Evolutionary conservation across 2,329 filamentous ascomycete genomes (phyloP).

Genomic region (Cladophialophora yegresii): DNA sequence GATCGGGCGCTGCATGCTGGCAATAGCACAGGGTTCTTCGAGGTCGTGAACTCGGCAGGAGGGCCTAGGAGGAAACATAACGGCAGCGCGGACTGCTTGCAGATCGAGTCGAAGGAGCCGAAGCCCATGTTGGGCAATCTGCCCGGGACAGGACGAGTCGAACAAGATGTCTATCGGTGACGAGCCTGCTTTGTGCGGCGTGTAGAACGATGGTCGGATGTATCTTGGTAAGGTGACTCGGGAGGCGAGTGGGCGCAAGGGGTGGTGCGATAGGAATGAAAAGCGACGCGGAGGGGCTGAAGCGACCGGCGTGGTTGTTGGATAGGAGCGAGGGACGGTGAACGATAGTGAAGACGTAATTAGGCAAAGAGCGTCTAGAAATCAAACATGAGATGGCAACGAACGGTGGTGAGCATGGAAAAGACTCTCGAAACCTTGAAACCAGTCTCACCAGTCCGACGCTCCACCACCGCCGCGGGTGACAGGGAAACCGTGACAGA

Average conservation of each 20-base stretch:
- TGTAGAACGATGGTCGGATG: not conserved
- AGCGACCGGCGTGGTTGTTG: constrained; percentile 9
- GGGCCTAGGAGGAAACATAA: constrained; percentile 83
- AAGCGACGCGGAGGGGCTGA: not conserved
- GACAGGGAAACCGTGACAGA: constrained; percentile 2
- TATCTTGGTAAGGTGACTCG: not conserved
- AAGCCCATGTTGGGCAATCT: constrained; percentile 69
- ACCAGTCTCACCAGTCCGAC: not conserved
- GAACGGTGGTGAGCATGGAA: constrained; percentile 3
- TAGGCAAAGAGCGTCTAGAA: constrained; percentile 7
- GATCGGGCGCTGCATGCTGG: constrained; percentile 90
- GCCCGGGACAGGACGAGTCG: constrained; percentile 7
- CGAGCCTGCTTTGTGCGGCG: not conserved
- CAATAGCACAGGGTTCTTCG: constrained; percentile 75
- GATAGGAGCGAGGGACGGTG: not conserved
- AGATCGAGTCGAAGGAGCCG: constrained; percentile 86
- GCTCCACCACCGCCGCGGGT: not conserved
- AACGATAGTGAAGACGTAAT: constrained; percentile 13
- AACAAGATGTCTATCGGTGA: not conserved
- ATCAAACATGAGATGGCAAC: not conserved
- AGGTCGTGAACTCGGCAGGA: constrained; percentile 56
- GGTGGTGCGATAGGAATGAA: not conserved
- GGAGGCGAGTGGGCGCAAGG: not conserved
- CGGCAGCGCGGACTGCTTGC: constrained; percentile 79
- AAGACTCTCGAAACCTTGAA: constrained; percentile 9